A percentile compares a stretch with the other conserved stretches of the same genome.
Evolutionary conservation across 495 filamentous ascomycete species (phyloP).

Genomic region (Podospora bellae-mahoneyi): DNA sequence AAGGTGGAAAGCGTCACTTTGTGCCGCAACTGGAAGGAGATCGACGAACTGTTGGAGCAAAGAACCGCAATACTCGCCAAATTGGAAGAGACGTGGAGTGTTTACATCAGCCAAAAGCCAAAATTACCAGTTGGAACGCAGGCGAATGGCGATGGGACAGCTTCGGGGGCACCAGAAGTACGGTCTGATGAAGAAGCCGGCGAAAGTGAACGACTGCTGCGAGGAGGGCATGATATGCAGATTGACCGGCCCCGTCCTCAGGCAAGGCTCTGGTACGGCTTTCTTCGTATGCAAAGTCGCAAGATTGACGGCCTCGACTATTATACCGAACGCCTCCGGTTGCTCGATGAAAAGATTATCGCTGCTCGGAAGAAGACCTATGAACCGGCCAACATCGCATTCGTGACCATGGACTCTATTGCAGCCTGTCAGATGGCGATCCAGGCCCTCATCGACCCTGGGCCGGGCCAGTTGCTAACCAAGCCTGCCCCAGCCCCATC

Average conservation of each 20-base stretch:
- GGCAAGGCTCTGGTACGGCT: slow-evolving; percentile 74
- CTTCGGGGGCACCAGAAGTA: background rate
- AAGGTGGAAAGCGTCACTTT: slow-evolving; percentile 86
- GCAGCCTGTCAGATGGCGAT: slow-evolving; percentile 91
- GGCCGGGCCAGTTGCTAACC: slow-evolving; percentile 78
- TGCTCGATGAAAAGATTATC: slow-evolving; percentile 72
- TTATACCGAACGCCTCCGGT: slow-evolving; percentile 80
- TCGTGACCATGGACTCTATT: slow-evolving; percentile 95
- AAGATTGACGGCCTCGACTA: slow-evolving; percentile 90
- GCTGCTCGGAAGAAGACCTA: slow-evolving; percentile 72
- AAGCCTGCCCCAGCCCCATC: slow-evolving; percentile 81
- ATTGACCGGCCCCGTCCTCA: slow-evolving; percentile 56
- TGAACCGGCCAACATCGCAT: slow-evolving; percentile 74
- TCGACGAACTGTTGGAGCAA: slow-evolving; percentile 72
- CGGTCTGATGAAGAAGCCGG: slow-evolving; percentile 41
- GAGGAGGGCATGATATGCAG: slow-evolving; percentile 36
- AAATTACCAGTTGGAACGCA: background rate
- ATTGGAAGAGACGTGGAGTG: slow-evolving; percentile 83
- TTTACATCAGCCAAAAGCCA: slow-evolving; percentile 46
- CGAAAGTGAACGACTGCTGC: slow-evolving; percentile 51
- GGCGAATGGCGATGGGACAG: slow-evolving; percentile 16
- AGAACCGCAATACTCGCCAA: slow-evolving; percentile 62
- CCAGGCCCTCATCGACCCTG: slow-evolving; percentile 86
- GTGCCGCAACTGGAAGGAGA: slow-evolving; percentile 79
- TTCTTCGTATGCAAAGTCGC: slow-evolving; percentile 65